These are phyloP conservation scores for Pichia sp. DNA, from an alignment of 1,139 yeast genomes.

Conservation along the genomic window DNA sequence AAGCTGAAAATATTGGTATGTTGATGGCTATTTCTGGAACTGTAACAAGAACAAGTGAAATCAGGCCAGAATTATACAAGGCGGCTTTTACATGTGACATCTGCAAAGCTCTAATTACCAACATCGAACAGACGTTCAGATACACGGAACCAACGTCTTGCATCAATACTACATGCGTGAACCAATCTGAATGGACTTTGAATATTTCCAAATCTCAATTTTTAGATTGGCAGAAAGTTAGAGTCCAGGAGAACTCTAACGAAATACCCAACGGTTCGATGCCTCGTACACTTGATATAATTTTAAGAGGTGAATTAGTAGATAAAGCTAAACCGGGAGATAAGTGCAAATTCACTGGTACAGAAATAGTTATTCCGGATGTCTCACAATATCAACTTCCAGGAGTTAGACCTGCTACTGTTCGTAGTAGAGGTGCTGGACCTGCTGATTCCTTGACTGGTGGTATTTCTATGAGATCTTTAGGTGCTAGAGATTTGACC, in stretches of 20 bases:
- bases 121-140: constrained; percentile 88
- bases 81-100: constrained; percentile 89
- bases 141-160: constrained; percentile 95
- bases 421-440: constrained; percentile 57
- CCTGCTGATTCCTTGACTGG: constrained; percentile 69
- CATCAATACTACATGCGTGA: constrained; percentile 80
- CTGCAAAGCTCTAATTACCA: constrained; percentile 82
- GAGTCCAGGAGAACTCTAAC: constrained; percentile 91
- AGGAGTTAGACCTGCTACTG: constrained; percentile 84
- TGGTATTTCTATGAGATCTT: constrained; percentile 74
- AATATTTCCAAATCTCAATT: constrained; percentile 81
- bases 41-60: constrained; percentile 94
- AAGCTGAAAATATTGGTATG: constrained; percentile 85
- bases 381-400: constrained; percentile 94
- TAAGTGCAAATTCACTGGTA: constrained; percentile 90
- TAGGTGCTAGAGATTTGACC: constrained; percentile 93
- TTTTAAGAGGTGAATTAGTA: constrained; percentile 89
- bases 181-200: constrained; percentile 81
- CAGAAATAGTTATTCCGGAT: constrained; percentile 94
- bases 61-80: constrained; percentile 85
- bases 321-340: constrained; percentile 98
- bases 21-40: constrained; percentile 88
- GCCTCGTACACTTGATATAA: constrained; percentile 96
- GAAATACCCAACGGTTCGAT: constrained; percentile 98
- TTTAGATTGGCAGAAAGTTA: constrained; percentile 94